Conservation (phyloP, 305 asterid genomes). For the Nicotiana rustica region DNA sequence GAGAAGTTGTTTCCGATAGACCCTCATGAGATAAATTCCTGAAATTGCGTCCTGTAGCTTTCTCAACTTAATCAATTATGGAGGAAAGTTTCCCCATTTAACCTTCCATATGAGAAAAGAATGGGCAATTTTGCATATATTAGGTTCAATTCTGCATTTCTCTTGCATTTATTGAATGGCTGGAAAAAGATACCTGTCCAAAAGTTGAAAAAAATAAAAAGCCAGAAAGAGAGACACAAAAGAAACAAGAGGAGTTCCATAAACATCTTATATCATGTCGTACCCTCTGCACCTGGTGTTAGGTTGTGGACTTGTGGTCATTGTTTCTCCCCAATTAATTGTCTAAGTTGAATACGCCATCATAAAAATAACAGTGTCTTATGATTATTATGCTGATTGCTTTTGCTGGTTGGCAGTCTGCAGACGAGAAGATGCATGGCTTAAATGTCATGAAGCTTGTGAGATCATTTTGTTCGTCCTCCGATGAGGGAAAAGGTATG, state of each 20-base stretch:
- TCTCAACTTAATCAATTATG: neutral
- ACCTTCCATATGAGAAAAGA: neutral
- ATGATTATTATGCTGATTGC: conserved; percentile 35
- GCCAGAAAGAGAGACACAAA: neutral
- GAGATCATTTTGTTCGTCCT: conserved; percentile 85
- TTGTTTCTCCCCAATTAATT: neutral
- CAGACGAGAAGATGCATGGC: conserved; percentile 88
- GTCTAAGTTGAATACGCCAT: neutral
- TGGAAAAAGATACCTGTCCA: neutral
- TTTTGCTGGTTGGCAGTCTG: conserved; percentile 55
- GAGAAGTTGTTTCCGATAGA: too few species aligned
- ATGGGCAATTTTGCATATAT: conserved; percentile 6
- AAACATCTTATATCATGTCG: neutral
- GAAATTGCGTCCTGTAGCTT: neutral
- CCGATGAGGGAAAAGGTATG: conserved; percentile 61
- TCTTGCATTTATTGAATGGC: neutral
- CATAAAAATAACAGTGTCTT: neutral
- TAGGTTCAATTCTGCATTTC: conserved; percentile 1
- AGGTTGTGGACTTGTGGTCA: neutral
- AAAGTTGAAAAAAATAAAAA: neutral
- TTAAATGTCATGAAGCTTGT: conserved; percentile 86
- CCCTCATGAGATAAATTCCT: neutral
- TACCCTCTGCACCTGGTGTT: neutral
- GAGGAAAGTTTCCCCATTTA: neutral
- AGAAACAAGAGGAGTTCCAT: neutral